Percentiles rank a stretch among this genome's conserved stretches.
These are phyloP conservation scores for Xylaria sp. DNA, from an alignment of 2,329 filamentous ascomycete genomes.

Conservation along the genomic window DNA sequence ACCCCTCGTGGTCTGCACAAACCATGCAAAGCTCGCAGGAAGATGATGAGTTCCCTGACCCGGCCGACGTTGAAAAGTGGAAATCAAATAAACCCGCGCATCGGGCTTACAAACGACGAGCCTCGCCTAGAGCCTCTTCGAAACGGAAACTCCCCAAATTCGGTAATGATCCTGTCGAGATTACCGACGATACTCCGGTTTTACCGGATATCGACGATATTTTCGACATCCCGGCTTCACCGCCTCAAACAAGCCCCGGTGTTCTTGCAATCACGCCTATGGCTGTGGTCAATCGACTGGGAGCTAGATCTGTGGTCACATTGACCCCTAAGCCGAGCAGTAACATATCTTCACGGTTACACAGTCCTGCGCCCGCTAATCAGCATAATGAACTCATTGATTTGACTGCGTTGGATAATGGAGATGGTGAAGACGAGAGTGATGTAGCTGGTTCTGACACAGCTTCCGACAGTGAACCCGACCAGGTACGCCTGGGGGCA, in stretches of 20 bases:
- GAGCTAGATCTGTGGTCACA: slow-evolving; percentile 17
- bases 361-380: slow-evolving; percentile 43
- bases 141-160: slow-evolving; percentile 42
- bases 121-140: slow-evolving; percentile 45
- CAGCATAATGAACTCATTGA: slow-evolving; percentile 40
- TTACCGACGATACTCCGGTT: slow-evolving; percentile 32
- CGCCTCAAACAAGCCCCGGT: slow-evolving; percentile 52
- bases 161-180: slow-evolving; percentile 27
- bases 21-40: slow-evolving; percentile 43
- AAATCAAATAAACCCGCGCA: slow-evolving; percentile 32
- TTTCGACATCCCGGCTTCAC: slow-evolving; percentile 54
- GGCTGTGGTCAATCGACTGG: slow-evolving; percentile 31
- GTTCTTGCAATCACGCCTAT: slow-evolving; percentile 41
- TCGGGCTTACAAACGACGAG: slow-evolving; percentile 40
- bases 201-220: slow-evolving; percentile 38
- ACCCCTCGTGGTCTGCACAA: slow-evolving; percentile 9
- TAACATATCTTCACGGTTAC: slow-evolving; percentile 41
- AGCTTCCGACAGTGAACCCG: slow-evolving; percentile 55
- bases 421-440: slow-evolving; percentile 28
- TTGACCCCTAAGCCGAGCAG: slow-evolving; percentile 48
- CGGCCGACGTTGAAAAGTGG: slow-evolving; percentile 47
- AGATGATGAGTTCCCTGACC: slow-evolving; percentile 48
- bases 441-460: slow-evolving; percentile 28
- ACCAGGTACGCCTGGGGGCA: slow-evolving; percentile 43
- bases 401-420: slow-evolving; percentile 41